These are phyloP conservation scores for Didymella segeticola DNA, from an alignment of 2,329 filamentous ascomycete genomes.

Conservation along the genomic window DNA sequence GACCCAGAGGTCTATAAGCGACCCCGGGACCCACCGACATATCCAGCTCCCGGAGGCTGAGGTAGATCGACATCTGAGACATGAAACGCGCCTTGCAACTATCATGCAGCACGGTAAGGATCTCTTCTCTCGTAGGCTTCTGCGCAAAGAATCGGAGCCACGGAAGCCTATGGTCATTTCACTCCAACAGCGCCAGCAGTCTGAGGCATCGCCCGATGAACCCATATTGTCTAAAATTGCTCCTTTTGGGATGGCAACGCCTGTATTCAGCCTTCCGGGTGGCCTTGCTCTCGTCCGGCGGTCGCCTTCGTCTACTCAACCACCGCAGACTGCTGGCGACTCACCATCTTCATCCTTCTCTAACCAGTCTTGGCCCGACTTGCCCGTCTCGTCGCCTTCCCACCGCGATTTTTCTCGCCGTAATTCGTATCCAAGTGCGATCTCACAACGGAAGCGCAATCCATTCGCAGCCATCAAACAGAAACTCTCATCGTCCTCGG, in stretches of 20 bases:
- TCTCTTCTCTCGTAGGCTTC: not conserved
- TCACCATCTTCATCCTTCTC: not conserved
- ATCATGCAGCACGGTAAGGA: slow-evolving; percentile 6
- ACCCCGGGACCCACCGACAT: not conserved
- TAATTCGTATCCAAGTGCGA: not conserved
- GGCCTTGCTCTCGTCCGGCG: slow-evolving; percentile 33
- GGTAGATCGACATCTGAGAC: not conserved
- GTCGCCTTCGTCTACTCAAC: not conserved
- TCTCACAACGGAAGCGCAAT: not conserved
- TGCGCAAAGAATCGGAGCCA: not conserved
- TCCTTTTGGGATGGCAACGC: slow-evolving; percentile 17
- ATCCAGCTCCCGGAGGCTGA: not conserved
- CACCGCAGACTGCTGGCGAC: not conserved
- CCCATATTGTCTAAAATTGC: not conserved
- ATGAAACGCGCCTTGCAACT: not conserved
- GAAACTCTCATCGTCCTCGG: not conserved
- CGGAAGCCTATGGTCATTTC: slow-evolving; percentile 1
- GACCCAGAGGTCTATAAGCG: not conserved
- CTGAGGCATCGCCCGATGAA: not conserved
- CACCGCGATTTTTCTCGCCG: not conserved
- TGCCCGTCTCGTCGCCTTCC: slow-evolving; percentile 1
- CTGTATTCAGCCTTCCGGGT: slow-evolving; percentile 32
- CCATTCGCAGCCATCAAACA: not conserved
- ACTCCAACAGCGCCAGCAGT: not conserved
- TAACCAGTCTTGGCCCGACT: slow-evolving; percentile 4